Base-by-base conservation (phyloP, 306 rosid species). In the Prunus mongolica region DNA sequence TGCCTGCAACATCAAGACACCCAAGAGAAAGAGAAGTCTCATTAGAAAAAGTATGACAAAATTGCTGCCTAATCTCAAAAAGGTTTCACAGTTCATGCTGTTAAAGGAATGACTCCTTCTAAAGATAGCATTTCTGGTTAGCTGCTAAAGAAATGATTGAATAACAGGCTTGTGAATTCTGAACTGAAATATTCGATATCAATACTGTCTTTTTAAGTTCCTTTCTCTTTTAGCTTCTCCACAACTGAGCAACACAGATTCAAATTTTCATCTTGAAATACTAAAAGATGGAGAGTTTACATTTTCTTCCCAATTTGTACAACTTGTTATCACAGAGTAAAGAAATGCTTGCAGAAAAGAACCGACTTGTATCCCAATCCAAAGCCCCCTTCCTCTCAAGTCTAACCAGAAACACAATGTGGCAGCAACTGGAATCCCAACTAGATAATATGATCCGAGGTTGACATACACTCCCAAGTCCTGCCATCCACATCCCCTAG, bases 401-500 rank as follows among this genome's bases (percentile, higher is more conserved):
- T 79, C 27, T 6, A 80, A 52, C 86, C 84, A 82, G 71, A 91
- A 91, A 24, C 86, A 87, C 87, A 91, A 80, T 22, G 22, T 41
- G 30, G 70, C 86, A 74, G 90, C 87, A 28, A 78, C 61, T 4
- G 96, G 96, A 81, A 88, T 89, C 73, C 96, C 96, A 81, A 87
- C 86, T 1, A 91, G 78, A 78, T 91, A 91, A 66, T 71, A 91
- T 20, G 96, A 85, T 8, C 96, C 91, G 6, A 91, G 71, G 72
- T 91, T 91, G 13, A 87, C 81, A 73, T 75, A 91, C 66, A 88
- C 86, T 55, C 88, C 91, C 15, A 87, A 12, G 51, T 89, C 76
- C 73, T 91, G 93, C 96, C 93, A 87, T 34, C 96, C 93, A 84
- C 86, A 89, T 24, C 96, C 91, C 81, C 91, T 87, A 79, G 96